Base-by-base conservation (phyloP, 2,329 filamentous ascomycete genomes). In the Nothophoma quercina region DNA sequence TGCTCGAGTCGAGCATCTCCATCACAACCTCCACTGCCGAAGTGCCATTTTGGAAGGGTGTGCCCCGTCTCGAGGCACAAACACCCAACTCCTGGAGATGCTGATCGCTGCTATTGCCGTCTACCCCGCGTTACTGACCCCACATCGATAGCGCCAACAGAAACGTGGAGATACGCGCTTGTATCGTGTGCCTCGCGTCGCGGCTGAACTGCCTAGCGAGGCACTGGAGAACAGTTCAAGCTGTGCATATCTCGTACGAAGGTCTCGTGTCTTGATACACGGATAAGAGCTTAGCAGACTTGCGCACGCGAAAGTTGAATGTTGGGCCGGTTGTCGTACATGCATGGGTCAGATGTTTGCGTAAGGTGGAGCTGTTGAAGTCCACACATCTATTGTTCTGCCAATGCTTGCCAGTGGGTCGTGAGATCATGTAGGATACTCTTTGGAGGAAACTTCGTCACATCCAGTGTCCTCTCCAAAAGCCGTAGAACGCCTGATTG, bases 401-500 rank as follows among this genome's bases (percentile, higher is more conserved):
- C 26, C 21, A 43, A 62, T 15, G 61, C 56, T 44, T 60, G 57
- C 69, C 69, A 71, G 44, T 65, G 65, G 19, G 53, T 66, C n/a
- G 59, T 51, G 2, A 71, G 60, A 45, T 72, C 68, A 15, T 61
- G 56, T 15, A 71, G 42, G 21, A 72, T 38, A 18, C 62, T 61
- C 32, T 68, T 70, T 0, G 66, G 65, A 30, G 69, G 69, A 28
- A 69, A 71, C 19, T 65, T 70, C 13, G 59, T 65, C 2, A 69
- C 49, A 16, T 72, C 58, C 8, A 72, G 58, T 6, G 60, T 70
- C 28, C 55, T 61, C 34, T 69, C 69, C 3, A 72, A 47, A 9
- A 72, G 55, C 7, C 62, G 62, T 7, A 67, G 28, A 8, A 72
- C 61, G 18, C 58, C 63, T 4, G 51, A 42, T 41, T 69, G 68